Evolutionary conservation across 768 basidiomycete genomes (phyloP).

Genomic region (Hericium rajendrae): DNA sequence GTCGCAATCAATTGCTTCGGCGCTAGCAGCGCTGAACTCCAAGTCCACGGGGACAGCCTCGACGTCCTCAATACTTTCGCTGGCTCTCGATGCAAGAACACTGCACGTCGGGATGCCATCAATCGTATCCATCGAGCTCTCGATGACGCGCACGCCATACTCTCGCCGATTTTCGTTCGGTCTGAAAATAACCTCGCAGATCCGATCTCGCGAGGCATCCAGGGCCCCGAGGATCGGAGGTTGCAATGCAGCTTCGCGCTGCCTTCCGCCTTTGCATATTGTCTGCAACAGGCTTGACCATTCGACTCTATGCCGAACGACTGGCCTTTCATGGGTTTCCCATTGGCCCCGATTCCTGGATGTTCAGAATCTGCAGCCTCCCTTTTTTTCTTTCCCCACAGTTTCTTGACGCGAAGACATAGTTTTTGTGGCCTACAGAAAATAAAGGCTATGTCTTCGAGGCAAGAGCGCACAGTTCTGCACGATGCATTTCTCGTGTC

Average conservation of each 20-base stretch:
- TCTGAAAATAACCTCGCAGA: background rate
- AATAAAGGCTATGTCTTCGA: no score
- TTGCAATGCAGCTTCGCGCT: background rate
- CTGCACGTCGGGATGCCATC: background rate
- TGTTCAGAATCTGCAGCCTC: no score
- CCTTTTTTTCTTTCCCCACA: no score
- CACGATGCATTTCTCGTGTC: no score
- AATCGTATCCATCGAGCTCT: background rate
- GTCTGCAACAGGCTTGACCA: background rate
- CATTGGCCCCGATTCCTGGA: no score
- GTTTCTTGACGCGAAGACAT: no score
- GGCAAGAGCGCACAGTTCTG: no score
- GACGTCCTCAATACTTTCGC: background rate
- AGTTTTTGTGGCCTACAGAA: no score
- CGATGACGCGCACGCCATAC: background rate
- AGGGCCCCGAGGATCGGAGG: background rate
- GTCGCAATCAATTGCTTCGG: background rate
- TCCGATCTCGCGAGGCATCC: background rate
- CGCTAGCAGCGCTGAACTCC: background rate
- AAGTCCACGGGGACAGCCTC: background rate
- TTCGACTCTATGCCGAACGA: no score
- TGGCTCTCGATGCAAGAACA: background rate
- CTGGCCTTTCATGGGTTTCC: no score
- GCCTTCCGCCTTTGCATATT: background rate
- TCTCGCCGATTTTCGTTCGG: background rate